Conservation (phyloP, 2,329 filamentous ascomycete genomes). For the Fusarium citri region DNA sequence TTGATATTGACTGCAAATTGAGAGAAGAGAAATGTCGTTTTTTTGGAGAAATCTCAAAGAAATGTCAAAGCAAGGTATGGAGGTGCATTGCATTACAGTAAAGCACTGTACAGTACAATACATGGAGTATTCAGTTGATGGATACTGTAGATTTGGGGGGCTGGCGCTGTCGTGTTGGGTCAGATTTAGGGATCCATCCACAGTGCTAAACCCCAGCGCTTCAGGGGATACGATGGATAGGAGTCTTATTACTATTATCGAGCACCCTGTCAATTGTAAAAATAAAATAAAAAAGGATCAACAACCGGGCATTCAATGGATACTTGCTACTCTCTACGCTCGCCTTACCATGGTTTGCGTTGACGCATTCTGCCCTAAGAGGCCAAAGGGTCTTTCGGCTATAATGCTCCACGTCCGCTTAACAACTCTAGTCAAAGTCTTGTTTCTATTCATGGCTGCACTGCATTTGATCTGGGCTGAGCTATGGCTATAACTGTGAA, state of each 20-base stretch:
- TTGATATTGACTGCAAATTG: background rate
- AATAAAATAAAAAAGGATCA: conserved; percentile 36
- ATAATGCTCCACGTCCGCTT: conserved; percentile 19
- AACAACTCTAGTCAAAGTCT: conserved; percentile 9
- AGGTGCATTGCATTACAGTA: background rate
- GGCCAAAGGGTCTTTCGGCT: conserved; percentile 17
- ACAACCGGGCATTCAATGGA: background rate
- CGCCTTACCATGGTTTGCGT: background rate
- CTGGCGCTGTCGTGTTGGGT: conserved; percentile 32
- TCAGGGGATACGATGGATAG: conserved; percentile 17
- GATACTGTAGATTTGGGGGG: conserved; percentile 8
- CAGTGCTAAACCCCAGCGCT: conserved; percentile 21
- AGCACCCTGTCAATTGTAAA: conserved; percentile 15
- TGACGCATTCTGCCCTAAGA: conserved; percentile 6
- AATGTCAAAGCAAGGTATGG: background rate
- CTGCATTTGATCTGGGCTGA: background rate
- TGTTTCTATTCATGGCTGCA: conserved; percentile 38
- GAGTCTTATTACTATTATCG: conserved; percentile 11
- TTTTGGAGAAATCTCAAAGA: background rate
- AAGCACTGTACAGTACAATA: background rate
- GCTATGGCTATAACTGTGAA: background rate
- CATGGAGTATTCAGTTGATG: background rate
- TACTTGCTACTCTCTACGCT: background rate
- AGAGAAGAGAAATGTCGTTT: background rate
- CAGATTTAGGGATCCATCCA: conserved; percentile 25